Evolutionary conservation across 257 asterid species (phyloP).

Genomic region (Scutellaria galericulata): DNA sequence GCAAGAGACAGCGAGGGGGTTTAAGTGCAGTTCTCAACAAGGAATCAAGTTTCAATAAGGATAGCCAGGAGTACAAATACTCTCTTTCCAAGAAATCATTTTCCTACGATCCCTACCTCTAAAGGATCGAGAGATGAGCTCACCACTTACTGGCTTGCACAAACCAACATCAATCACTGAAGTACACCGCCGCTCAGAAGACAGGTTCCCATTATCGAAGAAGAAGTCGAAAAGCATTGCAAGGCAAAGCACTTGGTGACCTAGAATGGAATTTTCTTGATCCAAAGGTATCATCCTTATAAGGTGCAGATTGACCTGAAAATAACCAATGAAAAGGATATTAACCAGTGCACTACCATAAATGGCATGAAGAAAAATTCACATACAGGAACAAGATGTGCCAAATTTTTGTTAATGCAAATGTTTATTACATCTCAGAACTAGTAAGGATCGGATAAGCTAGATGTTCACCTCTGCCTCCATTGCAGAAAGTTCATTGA

Average conservation of each 20-base stretch:
- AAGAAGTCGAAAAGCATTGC: conserved; percentile 91
- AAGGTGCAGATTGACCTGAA: conserved; percentile 84
- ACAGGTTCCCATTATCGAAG: conserved; percentile 54
- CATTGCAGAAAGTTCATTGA: conserved; percentile 92
- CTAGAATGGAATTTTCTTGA: conserved; percentile 66
- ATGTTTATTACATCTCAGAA: not conserved
- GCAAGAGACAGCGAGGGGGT: not conserved
- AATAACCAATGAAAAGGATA: conserved; percentile 20
- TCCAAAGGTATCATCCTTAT: conserved; percentile 59
- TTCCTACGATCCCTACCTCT: conserved; percentile 93
- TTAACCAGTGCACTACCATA: conserved; percentile 7
- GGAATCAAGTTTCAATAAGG: conserved; percentile 53
- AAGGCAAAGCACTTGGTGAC: conserved; percentile 83
- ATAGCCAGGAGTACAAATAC: conserved; percentile 68
- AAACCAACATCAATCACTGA: conserved; percentile 79
- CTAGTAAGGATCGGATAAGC: conserved; percentile 18
- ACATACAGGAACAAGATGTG: not conserved
- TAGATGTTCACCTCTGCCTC: conserved; percentile 86
- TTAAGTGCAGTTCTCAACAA: conserved; percentile 2
- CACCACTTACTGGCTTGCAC: conserved; percentile 76
- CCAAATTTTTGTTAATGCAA: not conserved
- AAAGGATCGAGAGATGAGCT: conserved; percentile 67
- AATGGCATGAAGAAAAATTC: not conserved
- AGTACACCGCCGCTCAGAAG: conserved; percentile 55
- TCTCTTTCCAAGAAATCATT: conserved; percentile 92